Evolutionary conservation across 192 early-diverging fungal genomes (phyloP).

Genomic region (Powellomyces hirtus): DNA sequence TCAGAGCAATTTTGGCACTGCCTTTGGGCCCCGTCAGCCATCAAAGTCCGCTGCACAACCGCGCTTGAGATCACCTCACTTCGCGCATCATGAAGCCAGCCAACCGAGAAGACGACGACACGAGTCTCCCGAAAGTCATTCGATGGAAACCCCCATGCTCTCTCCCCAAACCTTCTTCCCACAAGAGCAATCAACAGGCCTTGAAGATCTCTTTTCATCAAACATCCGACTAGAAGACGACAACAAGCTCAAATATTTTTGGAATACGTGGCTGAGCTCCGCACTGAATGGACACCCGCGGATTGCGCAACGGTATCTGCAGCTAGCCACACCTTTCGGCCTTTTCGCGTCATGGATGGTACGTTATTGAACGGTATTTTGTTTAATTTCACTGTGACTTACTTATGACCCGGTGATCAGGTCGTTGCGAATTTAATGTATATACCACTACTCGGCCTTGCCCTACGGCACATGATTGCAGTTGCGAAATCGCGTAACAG

Average conservation of each 20-base stretch:
- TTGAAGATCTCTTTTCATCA: slow-evolving; percentile 6
- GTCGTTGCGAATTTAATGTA: neutral
- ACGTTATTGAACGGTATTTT: neutral
- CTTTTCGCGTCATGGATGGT: slow-evolving; percentile 15
- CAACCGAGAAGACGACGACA: neutral
- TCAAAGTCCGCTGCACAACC: neutral
- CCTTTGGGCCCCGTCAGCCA: neutral
- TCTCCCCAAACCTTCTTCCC: slow-evolving; percentile 15
- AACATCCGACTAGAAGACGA: neutral
- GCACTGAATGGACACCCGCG: neutral
- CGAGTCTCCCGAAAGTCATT: neutral
- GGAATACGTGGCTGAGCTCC: neutral
- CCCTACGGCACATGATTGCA: neutral
- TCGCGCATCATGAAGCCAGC: neutral
- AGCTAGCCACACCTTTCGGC: neutral
- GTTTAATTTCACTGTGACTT: neutral
- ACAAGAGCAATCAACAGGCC: neutral
- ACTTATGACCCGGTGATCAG: neutral
- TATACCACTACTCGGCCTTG: neutral
- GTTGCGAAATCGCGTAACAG: neutral
- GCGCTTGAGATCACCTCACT: neutral
- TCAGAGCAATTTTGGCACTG: no score
- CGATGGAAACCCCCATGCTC: neutral
- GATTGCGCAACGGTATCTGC: slow-evolving; percentile 5
- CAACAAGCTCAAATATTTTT: neutral